phyloP scores from a whole-genome alignment of 225 moss, liverwort and hornwort species.

The Ulota crispa region DNA sequence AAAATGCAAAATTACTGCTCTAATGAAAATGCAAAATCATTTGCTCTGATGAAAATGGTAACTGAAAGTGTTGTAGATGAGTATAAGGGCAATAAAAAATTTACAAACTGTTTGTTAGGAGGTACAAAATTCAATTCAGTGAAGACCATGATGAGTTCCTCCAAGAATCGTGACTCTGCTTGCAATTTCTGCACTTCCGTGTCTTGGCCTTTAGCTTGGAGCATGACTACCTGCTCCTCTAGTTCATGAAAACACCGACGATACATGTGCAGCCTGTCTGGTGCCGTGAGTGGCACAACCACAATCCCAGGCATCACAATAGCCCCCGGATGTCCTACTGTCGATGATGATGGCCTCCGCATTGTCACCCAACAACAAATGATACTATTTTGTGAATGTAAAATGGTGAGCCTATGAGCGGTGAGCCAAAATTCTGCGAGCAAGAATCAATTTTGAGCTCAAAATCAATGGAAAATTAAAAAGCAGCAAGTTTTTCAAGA shows the following conservation, averaged over 20 bases:
- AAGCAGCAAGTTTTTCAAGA: too few relatives aligned
- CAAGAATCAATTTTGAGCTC: too few relatives aligned
- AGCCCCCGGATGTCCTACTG: conserved; percentile 24
- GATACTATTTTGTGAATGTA: too few relatives aligned
- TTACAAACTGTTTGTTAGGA: conserved; percentile 51
- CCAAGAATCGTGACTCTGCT: conserved; percentile 53
- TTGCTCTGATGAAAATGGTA: background rate
- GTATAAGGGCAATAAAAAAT: background rate
- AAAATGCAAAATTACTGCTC: too few relatives aligned
- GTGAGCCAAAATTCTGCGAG: too few relatives aligned
- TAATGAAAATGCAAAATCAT: background rate
- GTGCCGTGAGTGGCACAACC: conserved; percentile 44
- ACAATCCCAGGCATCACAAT: conserved; percentile 48
- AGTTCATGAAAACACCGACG: conserved; percentile 67
- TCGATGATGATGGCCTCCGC: conserved; percentile 34
- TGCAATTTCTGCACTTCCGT: conserved; percentile 37
- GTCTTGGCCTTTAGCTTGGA: conserved; percentile 43
- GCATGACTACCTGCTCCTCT: conserved; percentile 47
- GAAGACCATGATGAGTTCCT: conserved; percentile 71
- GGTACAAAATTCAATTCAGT: conserved; percentile 51
- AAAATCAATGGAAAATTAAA: too few relatives aligned
- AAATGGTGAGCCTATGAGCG: too few relatives aligned
- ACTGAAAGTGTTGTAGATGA: background rate
- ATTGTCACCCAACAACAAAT: conserved; percentile 6
- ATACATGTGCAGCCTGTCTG: conserved; percentile 59